Base-by-base conservation (phyloP, 495 filamentous ascomycete species). In the Halenospora varia region DNA sequence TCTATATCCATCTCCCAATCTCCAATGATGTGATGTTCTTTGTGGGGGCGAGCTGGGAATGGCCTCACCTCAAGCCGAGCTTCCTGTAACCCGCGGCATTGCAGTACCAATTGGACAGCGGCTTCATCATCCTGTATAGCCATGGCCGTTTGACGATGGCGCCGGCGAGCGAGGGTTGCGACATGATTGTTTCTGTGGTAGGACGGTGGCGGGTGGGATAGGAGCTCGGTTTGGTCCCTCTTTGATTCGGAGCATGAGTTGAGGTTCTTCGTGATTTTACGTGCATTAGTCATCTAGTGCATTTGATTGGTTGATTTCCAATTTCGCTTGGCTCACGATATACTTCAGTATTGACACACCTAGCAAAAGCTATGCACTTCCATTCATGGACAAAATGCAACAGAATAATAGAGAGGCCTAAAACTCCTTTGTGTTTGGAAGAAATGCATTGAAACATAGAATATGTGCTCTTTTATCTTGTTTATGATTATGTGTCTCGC, bases 51-150 rank as follows among this genome's bases (percentile, higher is more conserved):
- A n/a, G n/a, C 22, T 23, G 11, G 47, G 55, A 8, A 26, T 15
- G 17, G 45, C 66, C 82, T 78, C 77, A 97, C 94, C 77, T 87
- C 71, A 98, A 80, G 66, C 94, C 94, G 64, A 97, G 80, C 78
- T 92, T 82, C 71, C 94, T 86, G 81, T 98, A 96, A 66, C 94
- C 94, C 61, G 91, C 83, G 51, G 88, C 84, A 68, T 92, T 84
- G 67, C 68, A 68, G 77, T 97, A 97, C 89, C 88, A 94, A 53
- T 82, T 80, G 68, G 90, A 82, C 56, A 97, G 53, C 41, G 93
- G 93, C 69, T 65, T 79, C 74, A 97, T 76, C 77, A 88, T 77
- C 65, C 80, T 84, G 68, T 75, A 73, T 65, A 96, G 83, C 90
- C 88, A 96, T 56, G 91, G 92, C 66, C 90, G 85, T 77, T 87